Base-by-base conservation (phyloP, 768 basidiomycete genomes). In the Amyloporia xantha region DNA sequence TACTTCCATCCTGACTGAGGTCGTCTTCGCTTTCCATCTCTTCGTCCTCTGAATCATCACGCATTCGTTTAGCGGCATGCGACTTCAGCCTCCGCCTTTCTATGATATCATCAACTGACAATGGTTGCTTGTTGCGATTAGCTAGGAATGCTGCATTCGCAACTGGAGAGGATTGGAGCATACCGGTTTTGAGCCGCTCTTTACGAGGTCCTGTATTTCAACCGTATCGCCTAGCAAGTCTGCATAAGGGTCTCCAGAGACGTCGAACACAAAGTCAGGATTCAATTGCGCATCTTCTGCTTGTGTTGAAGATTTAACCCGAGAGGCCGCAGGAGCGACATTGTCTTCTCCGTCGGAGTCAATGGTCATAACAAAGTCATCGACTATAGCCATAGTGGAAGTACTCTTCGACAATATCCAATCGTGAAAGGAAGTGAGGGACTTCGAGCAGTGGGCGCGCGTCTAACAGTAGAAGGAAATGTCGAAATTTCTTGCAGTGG, bases 101-200 rank as follows among this genome's bases (percentile, higher is more conserved):
- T 64, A 97, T 94, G 52, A 97, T 94, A 59, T 95, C 91, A 64
- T 95, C 87, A 9, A 97, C 84, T 39, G 85, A 90, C 46, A 95
- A 79, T n/a, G 84, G 83, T 62, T 78, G 70, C 84, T 90, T 54
- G 17, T 30, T 35, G 20, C n/a, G 23, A 45, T 55, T 39, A 57
- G 50, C 47, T 40, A 20, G n/a, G n/a, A n/a, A n/a, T n/a, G n/a
- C 24, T 26, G 21, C 30, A 33, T 41, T 9, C 21, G 25, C 40
- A 9, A 19, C 21, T 19, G 45, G 21, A n/a, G n/a, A n/a, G n/a
- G n/a, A n/a, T n/a, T n/a, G 67, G 11, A 50, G 65, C 74, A 51
- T 62, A 86, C 85, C 23, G 77, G 80, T 65, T 78, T 86, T 47
- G 69, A 73, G 37, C 82, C 78, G 38, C 72, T 75, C 67, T 79